Conservation (phyloP, 257 asterid genomes). For the Forsythia viridissima region DNA sequence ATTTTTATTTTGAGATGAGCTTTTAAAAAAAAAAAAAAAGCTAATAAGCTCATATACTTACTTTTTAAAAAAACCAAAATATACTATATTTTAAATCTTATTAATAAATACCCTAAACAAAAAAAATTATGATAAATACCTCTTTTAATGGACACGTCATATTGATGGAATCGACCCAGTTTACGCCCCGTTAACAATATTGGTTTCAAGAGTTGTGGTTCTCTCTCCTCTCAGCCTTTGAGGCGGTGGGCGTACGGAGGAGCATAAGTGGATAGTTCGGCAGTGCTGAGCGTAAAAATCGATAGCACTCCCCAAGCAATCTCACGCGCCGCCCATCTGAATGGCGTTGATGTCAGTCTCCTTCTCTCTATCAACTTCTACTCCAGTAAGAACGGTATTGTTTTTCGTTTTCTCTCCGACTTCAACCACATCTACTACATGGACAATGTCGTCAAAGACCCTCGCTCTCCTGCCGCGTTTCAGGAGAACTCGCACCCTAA, state of each 20-base stretch:
- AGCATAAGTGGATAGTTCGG: constrained; percentile 20
- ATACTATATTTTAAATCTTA: too few relatives aligned
- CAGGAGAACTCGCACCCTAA: background rate
- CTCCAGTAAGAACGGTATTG: constrained; percentile 33
- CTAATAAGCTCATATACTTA: too few relatives aligned
- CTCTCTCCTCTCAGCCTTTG: background rate
- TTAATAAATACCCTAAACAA: too few relatives aligned
- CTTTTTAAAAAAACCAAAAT: too few relatives aligned
- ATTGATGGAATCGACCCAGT: background rate
- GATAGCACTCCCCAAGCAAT: background rate
- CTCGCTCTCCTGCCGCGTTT: constrained; percentile 25
- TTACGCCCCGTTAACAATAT: background rate
- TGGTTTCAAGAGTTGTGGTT: background rate
- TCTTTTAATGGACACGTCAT: too few relatives aligned
- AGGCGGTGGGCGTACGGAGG: constrained; percentile 19
- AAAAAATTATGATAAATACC: too few relatives aligned
- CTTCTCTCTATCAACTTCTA: constrained; percentile 32
- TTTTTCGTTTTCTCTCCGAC: constrained; percentile 24
- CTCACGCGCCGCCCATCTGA: constrained; percentile 41
- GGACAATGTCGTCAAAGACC: constrained; percentile 16
- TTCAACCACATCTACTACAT: constrained; percentile 29
- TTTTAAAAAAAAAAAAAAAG: too few relatives aligned
- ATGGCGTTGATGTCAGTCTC: constrained; percentile 49
- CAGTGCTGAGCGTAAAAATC: background rate
- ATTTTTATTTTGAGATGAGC: too few relatives aligned